Evolutionary conservation across 176 grass and related monocot species (phyloP).

Genomic region (Hsuehochloa calcarea): DNA sequence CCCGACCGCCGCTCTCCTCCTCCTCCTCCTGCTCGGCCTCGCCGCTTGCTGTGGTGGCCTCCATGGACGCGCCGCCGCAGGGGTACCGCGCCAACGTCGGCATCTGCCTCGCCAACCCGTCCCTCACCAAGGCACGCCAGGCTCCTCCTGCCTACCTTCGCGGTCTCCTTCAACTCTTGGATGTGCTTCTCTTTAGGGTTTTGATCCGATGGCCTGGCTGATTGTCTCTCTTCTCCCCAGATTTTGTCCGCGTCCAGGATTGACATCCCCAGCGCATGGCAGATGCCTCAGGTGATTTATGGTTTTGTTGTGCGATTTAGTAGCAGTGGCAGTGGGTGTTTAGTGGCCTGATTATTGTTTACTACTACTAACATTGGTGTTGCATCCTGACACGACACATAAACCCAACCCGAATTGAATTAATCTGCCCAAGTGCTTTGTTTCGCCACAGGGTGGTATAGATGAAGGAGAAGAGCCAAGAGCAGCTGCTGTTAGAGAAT

Average conservation of each 20-base stretch:
- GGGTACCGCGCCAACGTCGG: conserved; percentile 90
- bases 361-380: neutral
- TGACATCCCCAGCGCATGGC: conserved; percentile 78
- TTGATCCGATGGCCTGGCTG: neutral
- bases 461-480: conserved; percentile 73
- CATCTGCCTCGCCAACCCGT: conserved; percentile 78
- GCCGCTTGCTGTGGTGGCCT: conserved; percentile 29
- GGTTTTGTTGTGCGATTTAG: neutral
- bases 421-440: neutral
- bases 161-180: neutral
- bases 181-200: neutral
- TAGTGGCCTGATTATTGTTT: neutral
- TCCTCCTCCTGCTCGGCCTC: neutral
- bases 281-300: conserved; percentile 82
- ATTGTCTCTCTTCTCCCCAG: conserved; percentile 1
- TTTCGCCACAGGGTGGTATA: conserved; percentile 58
- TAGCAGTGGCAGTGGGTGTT: neutral
- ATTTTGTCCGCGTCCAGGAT: conserved; percentile 87
- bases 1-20: neutral
- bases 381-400: neutral
- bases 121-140: conserved; percentile 59
- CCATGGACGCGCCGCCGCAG: conserved; percentile 73
- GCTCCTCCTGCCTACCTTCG: neutral
- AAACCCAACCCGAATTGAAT: neutral
- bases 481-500: conserved; percentile 65